These are phyloP conservation scores for Exophiala mesophila DNA, from an alignment of 2,329 filamentous ascomycete species.

Conservation along the genomic window DNA sequence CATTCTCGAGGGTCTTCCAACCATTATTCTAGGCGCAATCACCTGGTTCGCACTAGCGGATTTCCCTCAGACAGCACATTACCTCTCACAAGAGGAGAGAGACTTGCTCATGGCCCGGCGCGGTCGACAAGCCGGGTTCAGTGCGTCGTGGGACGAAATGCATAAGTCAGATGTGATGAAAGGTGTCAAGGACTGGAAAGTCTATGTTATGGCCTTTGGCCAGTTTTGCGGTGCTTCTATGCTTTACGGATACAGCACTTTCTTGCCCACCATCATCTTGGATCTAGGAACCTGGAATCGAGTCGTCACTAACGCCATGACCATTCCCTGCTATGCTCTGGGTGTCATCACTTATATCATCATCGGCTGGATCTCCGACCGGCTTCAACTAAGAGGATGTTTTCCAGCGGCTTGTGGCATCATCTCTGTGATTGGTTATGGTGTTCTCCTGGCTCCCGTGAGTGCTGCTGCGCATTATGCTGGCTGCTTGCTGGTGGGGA, in stretches of 20 bases:
- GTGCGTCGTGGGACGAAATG: no score
- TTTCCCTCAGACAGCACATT: slow-evolving; percentile 16
- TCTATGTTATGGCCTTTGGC: slow-evolving; percentile 46
- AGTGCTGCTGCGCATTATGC: no score
- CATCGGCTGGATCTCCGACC: slow-evolving; percentile 46
- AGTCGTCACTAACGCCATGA: slow-evolving; percentile 50
- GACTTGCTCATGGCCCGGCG: slow-evolving; percentile 10
- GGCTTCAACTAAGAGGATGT: slow-evolving; percentile 31
- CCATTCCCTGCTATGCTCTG: slow-evolving; percentile 53
- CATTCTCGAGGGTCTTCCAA: slow-evolving; percentile 31
- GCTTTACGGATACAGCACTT: slow-evolving; percentile 55
- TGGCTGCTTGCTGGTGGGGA: no score
- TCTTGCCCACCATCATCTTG: slow-evolving; percentile 55
- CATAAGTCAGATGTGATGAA: slow-evolving; percentile 48
- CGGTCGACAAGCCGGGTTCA: no score
- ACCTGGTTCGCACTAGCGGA: slow-evolving; percentile 34
- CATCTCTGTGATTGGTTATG: no score
- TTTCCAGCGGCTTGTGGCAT: no score
- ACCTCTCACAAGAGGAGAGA: slow-evolving; percentile 21
- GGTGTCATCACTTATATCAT: slow-evolving; percentile 45
- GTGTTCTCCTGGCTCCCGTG: no score
- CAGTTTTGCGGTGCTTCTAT: slow-evolving; percentile 52
- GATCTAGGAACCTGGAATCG: slow-evolving; percentile 47
- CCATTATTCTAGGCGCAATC: slow-evolving; percentile 36
- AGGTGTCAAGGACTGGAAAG: slow-evolving; percentile 48